Percentiles rank a stretch among this genome's conserved stretches.
Evolutionary conservation across 1,139 yeast genomes (phyloP).

Genomic region (Candida sanyaensis): DNA sequence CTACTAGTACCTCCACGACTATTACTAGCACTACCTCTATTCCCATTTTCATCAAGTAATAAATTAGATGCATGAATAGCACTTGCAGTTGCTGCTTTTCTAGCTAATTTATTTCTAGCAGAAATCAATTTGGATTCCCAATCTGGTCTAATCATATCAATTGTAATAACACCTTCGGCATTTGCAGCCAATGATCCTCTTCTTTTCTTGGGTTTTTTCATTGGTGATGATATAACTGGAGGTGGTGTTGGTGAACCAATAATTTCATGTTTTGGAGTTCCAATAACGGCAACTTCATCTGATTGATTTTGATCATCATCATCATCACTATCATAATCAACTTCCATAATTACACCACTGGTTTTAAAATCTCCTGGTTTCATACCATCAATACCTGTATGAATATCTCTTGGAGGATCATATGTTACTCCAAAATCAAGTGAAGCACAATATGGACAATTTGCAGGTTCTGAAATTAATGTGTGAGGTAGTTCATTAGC

Average conservation of each 20-base stretch:
- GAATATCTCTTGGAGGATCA: conserved; percentile 56
- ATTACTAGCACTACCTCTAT: not conserved
- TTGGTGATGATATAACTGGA: conserved; percentile 4
- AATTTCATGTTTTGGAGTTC: conserved; percentile 10
- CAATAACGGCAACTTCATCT: conserved; percentile 1
- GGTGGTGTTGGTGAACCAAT: conserved; percentile 8
- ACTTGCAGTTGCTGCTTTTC: conserved; percentile 90
- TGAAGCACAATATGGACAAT: conserved; percentile 93
- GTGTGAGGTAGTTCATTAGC: conserved; percentile 50
- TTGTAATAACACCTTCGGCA: conserved; percentile 67
- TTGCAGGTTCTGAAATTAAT: conserved; percentile 81
- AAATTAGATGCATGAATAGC: conserved; percentile 86
- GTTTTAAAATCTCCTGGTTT: conserved; percentile 36
- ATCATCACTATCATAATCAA: conserved; percentile 11
- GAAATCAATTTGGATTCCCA: conserved; percentile 77
- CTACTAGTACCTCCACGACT: conserved; percentile 8
- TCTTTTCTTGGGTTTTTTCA: conserved; percentile 16
- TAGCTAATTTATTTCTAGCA: conserved; percentile 77
- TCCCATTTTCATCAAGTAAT: conserved; percentile 31
- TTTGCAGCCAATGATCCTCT: conserved; percentile 57
- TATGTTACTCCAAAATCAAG: conserved; percentile 84
- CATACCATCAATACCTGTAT: conserved; percentile 56
- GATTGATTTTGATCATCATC: too few relatives aligned
- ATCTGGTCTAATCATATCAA: conserved; percentile 86
- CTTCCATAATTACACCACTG: conserved; percentile 6